A percentile compares a stretch with the other conserved stretches of the same genome.
phyloP scores from a whole-genome alignment of 768 basidiomycete species.

The Hydnum rufescens region DNA sequence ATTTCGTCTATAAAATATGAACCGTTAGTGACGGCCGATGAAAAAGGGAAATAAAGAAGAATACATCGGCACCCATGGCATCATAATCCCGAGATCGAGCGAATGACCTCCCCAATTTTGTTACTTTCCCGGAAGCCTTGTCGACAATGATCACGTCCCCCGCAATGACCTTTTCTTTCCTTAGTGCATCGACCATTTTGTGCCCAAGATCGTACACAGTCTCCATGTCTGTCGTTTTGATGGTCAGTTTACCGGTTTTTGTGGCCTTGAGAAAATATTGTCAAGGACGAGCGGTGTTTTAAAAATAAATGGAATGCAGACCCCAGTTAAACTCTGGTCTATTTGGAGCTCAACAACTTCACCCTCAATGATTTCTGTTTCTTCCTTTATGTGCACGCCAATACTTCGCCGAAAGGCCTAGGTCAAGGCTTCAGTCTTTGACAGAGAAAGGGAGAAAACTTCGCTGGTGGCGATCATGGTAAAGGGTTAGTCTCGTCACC shows the following conservation, averaged over 20 bases:
- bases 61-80: slow-evolving; percentile 95
- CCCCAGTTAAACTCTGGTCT: slow-evolving; percentile 89
- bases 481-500: slow-evolving; percentile 97
- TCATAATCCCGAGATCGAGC: slow-evolving; percentile 97
- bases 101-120: slow-evolving; percentile 89
- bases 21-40: neutral
- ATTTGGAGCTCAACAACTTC: slow-evolving; percentile 99
- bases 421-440: slow-evolving; percentile 93
- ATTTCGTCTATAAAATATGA: slow-evolving; percentile 53
- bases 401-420: slow-evolving; percentile 93
- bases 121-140: slow-evolving; percentile 91
- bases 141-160: slow-evolving; percentile 95
- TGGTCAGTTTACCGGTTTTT: slow-evolving; percentile 91
- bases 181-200: slow-evolving; percentile 96
- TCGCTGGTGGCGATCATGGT: slow-evolving; percentile 96
- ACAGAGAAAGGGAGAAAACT: slow-evolving; percentile 96
- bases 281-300: neutral
- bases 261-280: slow-evolving; percentile 44
- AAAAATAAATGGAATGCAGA: slow-evolving; percentile 19
- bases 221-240: slow-evolving; percentile 99
- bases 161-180: slow-evolving; percentile 84
- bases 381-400: slow-evolving; percentile 93
- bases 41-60: slow-evolving; percentile 10
- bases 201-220: slow-evolving; percentile 96
- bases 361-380: slow-evolving; percentile 92